Base-by-base conservation (phyloP, 768 basidiomycete genomes). In the Phanerochaete carnosa region DNA sequence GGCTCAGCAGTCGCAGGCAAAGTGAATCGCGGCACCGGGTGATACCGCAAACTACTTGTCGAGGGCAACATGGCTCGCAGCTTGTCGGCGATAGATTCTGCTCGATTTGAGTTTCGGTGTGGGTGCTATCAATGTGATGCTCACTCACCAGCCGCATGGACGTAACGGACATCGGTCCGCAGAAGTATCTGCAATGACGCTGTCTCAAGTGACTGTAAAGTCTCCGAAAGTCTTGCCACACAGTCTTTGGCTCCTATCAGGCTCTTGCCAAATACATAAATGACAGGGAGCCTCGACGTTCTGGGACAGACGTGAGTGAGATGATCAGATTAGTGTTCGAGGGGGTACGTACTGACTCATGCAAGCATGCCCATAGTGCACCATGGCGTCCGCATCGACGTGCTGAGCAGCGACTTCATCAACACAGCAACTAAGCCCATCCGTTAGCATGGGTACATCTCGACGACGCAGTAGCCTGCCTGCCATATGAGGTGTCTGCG, bases 401-500 rank as follows among this genome's bases (percentile, higher is more conserved):
- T 99, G 97, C 67, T 94, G 89, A 3, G 96, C 95, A 5, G 95
- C 90, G 5, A 98, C 90, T 66, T 98, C 93, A 68, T 99, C 97
- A 2, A 96, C 94, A 70, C 97, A 98, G 68, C 97, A 99, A 68
- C 95, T 95, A 22, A 26, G 22, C 0, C 16, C 47, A n/a, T 37
- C n/a, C 23, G 29, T 57, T 37, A 58, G 50, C 26, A 37, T 23
- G 13, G 30, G 26, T 25, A 46, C 9, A 51, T n/a, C 30, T 13
- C 19, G 33, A 32, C 22, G 45, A 55, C 57, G 22, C 35, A 30
- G 61, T 55, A 59, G 60, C 85, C 47, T 76, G 86, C 95, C 92
- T 95, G 75, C 95, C 97, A 73, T 98, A 98, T 3, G 95, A 96
- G 23, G 95, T 98, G 74, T 99, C 96, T 13, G 95, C 96, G n/a